Conservation (phyloP, 192 early-diverging fungal genomes). For the Coemansia sp. region DNA sequence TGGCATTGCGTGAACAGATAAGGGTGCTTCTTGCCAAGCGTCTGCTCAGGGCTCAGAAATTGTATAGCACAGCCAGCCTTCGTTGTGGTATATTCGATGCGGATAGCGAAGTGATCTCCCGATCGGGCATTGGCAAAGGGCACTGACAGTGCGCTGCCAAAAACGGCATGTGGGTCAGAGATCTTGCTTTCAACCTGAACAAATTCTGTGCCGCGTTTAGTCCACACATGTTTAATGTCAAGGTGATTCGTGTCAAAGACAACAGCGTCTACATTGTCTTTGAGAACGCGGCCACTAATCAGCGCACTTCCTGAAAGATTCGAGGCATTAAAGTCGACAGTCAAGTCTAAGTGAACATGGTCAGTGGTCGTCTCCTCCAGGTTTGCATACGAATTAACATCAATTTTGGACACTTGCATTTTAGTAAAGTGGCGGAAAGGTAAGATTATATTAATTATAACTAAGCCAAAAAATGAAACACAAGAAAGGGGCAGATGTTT, state of each 20-base stretch:
- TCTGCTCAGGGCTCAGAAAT: conserved; percentile 91
- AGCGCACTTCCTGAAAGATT: conserved; percentile 54
- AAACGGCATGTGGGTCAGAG: conserved; percentile 53
- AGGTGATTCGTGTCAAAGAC: conserved; percentile 71
- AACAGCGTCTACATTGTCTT: conserved; percentile 58
- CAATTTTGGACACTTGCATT: conserved; percentile 48
- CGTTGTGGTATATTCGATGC: conserved; percentile 77
- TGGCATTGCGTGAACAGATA: conserved; percentile 99
- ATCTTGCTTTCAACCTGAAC: neutral
- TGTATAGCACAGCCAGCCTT: conserved; percentile 85
- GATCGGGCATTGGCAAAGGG: conserved; percentile 50
- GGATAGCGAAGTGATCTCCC: conserved; percentile 57
- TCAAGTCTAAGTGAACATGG: conserved; percentile 75
- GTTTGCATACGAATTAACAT: conserved; percentile 85
- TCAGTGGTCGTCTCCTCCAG: conserved; percentile 66
- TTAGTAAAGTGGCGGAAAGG: neutral
- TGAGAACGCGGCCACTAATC: conserved; percentile 67
- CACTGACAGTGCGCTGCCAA: conserved; percentile 73
- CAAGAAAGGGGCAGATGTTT: conserved; percentile 60
- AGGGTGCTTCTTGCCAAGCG: conserved; percentile 88
- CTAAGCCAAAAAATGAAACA: no score
- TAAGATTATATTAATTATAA: no score
- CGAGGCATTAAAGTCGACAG: conserved; percentile 67
- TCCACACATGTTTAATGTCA: conserved; percentile 6
- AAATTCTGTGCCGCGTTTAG: conserved; percentile 24